Conservation (phyloP, 2,329 filamentous ascomycete species). For the Fusarium hainanense region DNA sequence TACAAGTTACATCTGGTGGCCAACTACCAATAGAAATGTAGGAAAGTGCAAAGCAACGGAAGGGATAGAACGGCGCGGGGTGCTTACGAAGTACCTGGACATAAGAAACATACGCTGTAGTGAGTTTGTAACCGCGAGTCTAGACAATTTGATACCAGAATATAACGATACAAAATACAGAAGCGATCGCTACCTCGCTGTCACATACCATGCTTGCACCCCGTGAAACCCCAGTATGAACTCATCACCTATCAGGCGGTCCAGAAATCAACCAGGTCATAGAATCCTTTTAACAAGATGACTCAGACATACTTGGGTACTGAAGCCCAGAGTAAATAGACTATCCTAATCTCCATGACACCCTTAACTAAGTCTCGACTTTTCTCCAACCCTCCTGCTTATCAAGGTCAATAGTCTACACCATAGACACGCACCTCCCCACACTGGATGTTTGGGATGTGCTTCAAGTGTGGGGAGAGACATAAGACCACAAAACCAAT, state of each 20-base stretch:
- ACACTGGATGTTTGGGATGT: constrained; percentile 9
- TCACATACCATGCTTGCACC: neutral
- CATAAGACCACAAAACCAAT: constrained; percentile 33
- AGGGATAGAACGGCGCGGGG: constrained; percentile 13
- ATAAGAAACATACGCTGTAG: neutral
- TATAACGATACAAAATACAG: constrained; percentile 1
- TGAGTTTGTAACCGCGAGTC: neutral
- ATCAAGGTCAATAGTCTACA: constrained; percentile 3
- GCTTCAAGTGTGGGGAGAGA: constrained; percentile 41
- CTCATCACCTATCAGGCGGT: too few species aligned
- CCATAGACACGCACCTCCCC: neutral
- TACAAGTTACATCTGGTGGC: constrained; percentile 6
- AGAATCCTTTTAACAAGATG: too few species aligned
- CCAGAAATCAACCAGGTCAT: too few species aligned
- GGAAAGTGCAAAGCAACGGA: neutral
- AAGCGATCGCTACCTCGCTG: neutral
- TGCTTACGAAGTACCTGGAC: neutral
- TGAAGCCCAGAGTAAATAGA: too few species aligned
- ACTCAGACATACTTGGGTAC: too few species aligned
- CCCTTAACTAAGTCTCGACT: too few species aligned
- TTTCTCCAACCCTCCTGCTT: neutral
- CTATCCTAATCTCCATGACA: too few species aligned
- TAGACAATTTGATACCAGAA: constrained; percentile 11
- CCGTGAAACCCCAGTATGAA: neutral
- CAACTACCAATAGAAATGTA: neutral